Base-by-base conservation (phyloP, 768 basidiomycete genomes). In the Trametes elegans region DNA sequence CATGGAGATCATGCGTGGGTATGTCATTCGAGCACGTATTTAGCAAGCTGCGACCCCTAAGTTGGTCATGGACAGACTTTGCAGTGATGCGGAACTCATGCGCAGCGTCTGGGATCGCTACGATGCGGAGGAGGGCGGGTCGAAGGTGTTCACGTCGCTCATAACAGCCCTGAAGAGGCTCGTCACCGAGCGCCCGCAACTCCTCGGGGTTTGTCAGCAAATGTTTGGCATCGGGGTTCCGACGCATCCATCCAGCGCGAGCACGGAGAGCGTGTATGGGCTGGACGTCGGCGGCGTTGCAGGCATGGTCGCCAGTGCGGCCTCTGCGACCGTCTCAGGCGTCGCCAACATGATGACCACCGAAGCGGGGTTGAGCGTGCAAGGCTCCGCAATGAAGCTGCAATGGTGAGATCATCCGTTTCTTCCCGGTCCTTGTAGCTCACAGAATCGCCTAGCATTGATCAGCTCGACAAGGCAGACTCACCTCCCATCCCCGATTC, bases 401-500 rank as follows among this genome's bases (percentile, higher is more conserved):
- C 92, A 94, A 69, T 93, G 95, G 94, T 94, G n/a, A n/a, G n/a
- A 57, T 36, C 83, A 74, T 5, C 10, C 36, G 16, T 28, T 13
- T 35, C 29, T 28, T 19, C 32, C 45, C n/a, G 27, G 5, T 38
- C 28, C 3, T 32, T 47, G 23, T 23, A 21, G 2, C 19, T 19
- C 11, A 19, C 0, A 32, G 7, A 5, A 10, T 23, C 14, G 18
- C 21, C 21, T 34, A 97, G 95, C 68, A 98, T 99, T 62, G 96
- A 99, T 68, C 97, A 98, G 69, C 82, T 98, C 11, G 96, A 99
- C 74, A 99, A 99, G 70, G 89, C 93, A 0, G 97, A 99, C 62
- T 84, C 94, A 0, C 97, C 97, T 0, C 78, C 84, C 0, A 94
- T 98, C 49, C 96, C 97, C 0, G 97, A 99, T 55, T 79, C 89